Conservation (phyloP, 2,329 filamentous ascomycete species). For the Exophiala sp. region DNA sequence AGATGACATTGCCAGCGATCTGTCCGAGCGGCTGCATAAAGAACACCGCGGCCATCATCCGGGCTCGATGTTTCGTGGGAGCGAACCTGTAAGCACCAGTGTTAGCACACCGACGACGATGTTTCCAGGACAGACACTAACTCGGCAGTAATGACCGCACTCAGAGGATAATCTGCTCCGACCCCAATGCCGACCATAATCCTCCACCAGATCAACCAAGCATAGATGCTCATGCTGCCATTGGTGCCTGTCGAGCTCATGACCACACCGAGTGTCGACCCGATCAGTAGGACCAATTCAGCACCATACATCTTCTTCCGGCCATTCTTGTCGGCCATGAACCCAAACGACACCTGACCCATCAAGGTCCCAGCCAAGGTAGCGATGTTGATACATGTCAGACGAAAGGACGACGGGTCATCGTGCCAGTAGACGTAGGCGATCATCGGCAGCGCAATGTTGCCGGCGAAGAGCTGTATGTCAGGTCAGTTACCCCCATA, state of each 20-base stretch:
- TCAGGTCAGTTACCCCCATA: constrained; percentile 27
- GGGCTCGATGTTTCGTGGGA: constrained; percentile 59
- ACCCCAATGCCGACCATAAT: constrained; percentile 53
- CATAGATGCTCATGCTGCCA: constrained; percentile 44
- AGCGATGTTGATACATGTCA: constrained; percentile 45
- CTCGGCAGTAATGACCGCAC: constrained; percentile 65
- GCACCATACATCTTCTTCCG: constrained; percentile 51
- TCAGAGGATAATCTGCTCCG: constrained; percentile 66
- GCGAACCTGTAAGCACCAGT: constrained; percentile 39
- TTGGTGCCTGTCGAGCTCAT: constrained; percentile 44
- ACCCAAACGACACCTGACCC: constrained; percentile 48
- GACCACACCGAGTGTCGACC: constrained; percentile 45
- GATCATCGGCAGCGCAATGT: constrained; percentile 50
- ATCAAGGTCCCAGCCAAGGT: constrained; percentile 47
- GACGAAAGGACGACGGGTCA: constrained; percentile 33
- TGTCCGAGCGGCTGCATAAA: constrained; percentile 68
- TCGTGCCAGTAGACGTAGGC: constrained; percentile 47
- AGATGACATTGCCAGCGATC: constrained; percentile 61
- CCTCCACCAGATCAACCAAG: constrained; percentile 48
- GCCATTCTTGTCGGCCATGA: constrained; percentile 47
- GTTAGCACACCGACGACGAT: constrained; percentile 4
- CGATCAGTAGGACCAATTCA: constrained; percentile 48
- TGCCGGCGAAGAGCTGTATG: constrained; percentile 44
- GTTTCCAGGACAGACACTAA: constrained; percentile 39
- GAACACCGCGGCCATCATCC: constrained; percentile 66